Conservation (phyloP, 1,284 basidiomycete species). For the Sporisorium sorghi region DNA sequence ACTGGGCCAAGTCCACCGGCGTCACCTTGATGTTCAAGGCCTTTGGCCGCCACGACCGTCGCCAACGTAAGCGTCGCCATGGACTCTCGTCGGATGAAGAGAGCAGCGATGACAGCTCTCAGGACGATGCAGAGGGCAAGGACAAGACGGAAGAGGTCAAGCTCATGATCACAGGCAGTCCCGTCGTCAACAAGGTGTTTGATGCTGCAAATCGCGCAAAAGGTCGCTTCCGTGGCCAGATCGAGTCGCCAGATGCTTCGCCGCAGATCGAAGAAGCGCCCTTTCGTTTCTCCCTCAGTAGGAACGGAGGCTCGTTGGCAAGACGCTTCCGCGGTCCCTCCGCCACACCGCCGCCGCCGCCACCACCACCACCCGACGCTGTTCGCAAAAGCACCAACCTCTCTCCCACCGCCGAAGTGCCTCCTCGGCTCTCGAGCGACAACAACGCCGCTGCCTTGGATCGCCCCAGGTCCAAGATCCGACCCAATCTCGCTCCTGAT, state of each 20-base stretch:
- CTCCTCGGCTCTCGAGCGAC: conserved; percentile 10
- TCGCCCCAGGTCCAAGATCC: conserved; percentile 13
- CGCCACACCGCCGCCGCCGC: conserved; percentile 25
- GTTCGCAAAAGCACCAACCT: conserved; percentile 6
- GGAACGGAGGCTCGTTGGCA: conserved; percentile 25
- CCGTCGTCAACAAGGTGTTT: conserved; percentile 43
- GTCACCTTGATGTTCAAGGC: conserved; percentile 25
- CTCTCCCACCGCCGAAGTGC: conserved; percentile 13
- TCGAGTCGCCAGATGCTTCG: conserved; percentile 28
- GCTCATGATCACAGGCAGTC: conserved; percentile 55
- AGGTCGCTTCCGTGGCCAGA: conserved; percentile 22
- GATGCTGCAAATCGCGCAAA: conserved; percentile 23
- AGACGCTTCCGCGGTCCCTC: conserved; percentile 31
- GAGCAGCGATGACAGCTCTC: conserved; percentile 15
- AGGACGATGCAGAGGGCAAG: not conserved
- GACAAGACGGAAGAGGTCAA: conserved; percentile 41
- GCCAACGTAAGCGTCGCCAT: conserved; percentile 26
- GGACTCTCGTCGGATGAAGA: conserved; percentile 36
- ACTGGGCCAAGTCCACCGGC: conserved; percentile 44
- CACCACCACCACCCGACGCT: conserved; percentile 23
- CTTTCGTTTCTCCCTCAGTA: conserved; percentile 33
- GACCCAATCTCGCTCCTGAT: conserved; percentile 17
- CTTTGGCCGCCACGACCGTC: conserved; percentile 24
- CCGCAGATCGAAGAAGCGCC: conserved; percentile 26
- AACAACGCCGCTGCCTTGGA: not conserved